These are phyloP conservation scores for Wallacemonas rigidus DNA, from an alignment of 208 protist genomes.

Conservation along the genomic window DNA sequence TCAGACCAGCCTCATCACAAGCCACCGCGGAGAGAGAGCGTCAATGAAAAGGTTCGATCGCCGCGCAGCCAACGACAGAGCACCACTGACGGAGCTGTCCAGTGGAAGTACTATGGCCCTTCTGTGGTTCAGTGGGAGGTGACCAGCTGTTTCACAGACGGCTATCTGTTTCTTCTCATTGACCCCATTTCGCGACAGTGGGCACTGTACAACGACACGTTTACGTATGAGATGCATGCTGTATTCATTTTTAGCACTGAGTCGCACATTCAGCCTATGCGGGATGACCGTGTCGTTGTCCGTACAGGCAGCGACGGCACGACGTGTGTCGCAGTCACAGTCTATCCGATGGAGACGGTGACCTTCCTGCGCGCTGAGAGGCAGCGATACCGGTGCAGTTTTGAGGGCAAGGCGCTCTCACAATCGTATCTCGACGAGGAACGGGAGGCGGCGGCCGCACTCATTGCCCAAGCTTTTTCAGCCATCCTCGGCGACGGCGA, in stretches of 20 bases:
- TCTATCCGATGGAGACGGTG: slow-evolving; percentile 65
- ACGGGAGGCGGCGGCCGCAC: slow-evolving; percentile 14
- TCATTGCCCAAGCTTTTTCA: slow-evolving; percentile 9
- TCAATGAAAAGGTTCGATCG: neutral
- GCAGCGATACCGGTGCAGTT: slow-evolving; percentile 27
- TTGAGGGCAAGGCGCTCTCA: slow-evolving; percentile 45
- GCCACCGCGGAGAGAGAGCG: slow-evolving; percentile 5
- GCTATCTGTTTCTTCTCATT: slow-evolving; percentile 44
- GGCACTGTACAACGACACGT: slow-evolving; percentile 76
- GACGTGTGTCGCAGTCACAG: slow-evolving; percentile 34
- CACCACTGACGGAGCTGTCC: neutral
- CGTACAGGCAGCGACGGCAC: slow-evolving; percentile 31
- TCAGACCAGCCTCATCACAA: slow-evolving; percentile 21
- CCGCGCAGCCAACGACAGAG: slow-evolving; percentile 3
- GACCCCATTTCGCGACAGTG: slow-evolving; percentile 35
- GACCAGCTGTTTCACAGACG: slow-evolving; percentile 40
- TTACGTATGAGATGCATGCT: slow-evolving; percentile 61
- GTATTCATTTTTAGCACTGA: slow-evolving; percentile 40
- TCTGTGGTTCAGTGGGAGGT: slow-evolving; percentile 22
- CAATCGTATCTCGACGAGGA: slow-evolving; percentile 38
- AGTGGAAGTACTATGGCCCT: slow-evolving; percentile 40
- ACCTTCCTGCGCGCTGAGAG: slow-evolving; percentile 45
- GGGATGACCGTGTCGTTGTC: slow-evolving; percentile 22
- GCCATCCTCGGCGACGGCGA: neutral
- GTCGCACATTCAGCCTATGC: slow-evolving; percentile 1